Base-by-base conservation (phyloP, 2,329 filamentous ascomycete species). In the Fusarium sororula region DNA sequence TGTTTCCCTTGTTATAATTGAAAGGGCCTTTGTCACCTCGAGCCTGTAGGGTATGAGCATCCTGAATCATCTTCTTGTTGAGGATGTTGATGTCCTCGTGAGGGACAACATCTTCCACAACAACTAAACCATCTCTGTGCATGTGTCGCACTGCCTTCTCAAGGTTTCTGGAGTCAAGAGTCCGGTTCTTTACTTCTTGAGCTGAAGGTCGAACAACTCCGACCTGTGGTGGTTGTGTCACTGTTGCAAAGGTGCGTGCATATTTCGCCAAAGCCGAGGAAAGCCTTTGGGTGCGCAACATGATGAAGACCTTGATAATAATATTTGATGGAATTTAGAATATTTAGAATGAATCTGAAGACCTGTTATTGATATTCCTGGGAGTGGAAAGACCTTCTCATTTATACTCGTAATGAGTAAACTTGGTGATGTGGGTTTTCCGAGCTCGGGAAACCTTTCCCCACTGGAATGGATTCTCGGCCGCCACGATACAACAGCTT, bases 1-100 rank as follows among this genome's bases (percentile, higher is more conserved):
- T 82, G 70, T 91, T 92, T 3, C 87, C 88, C 54, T 85, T 85
- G 75, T 91, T 91, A 77, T 91, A 91, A 73, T 91, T 91, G 82
- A 87, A 92, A 0, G 88, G 88, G 1, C 86, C 85, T 22, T 88
- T 83, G 26, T 90, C 85, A 5, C 88, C 88, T 38, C 83, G 81
- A 2, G 81, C 82, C 64, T 88, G 87, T 6, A 92, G 82, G 7
- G 79, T 76, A 5, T 82, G 83, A 4, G 90, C 89, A 77, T 92
- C 90, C 51, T 87, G 41, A 3, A 89, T 84, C 90, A 92, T 92
- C 72, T 87, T 88, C 51, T 74, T 70, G 75, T 92, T 91, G 42
- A 92, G 81, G 12, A 77, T 75, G 73, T 91, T 87, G 7, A 92
- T 80, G n/a, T 85, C 78, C 0, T 82, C 76, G 70, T 88, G 86